phyloP scores from a whole-genome alignment of 2,329 filamentous ascomycete genomes.

The Aspergillus chevalieri region DNA sequence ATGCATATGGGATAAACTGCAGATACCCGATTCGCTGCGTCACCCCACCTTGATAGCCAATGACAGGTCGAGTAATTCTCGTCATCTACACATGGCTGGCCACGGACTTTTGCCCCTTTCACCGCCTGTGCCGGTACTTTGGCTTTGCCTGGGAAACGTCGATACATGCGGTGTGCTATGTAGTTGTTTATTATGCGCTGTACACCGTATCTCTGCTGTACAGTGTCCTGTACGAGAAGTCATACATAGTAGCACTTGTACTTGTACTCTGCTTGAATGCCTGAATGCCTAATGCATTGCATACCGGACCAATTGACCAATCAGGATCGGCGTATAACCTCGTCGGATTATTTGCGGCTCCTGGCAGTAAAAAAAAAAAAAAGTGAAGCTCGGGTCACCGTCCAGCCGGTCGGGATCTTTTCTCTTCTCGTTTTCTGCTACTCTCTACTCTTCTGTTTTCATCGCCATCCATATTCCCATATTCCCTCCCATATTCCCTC shows the following conservation, averaged over 20 bases:
- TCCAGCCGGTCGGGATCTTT: neutral
- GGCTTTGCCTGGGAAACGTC: neutral
- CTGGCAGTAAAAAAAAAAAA: neutral
- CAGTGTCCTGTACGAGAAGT: neutral
- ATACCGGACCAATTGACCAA: neutral
- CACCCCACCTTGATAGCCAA: neutral
- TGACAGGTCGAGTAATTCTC: neutral
- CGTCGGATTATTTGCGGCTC: neutral
- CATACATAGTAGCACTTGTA: too few relatives aligned
- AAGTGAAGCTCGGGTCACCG: neutral
- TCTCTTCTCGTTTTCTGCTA: neutral
- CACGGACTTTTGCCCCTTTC: neutral
- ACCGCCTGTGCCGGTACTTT: neutral
- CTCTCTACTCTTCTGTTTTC: neutral
- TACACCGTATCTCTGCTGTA: too few relatives aligned
- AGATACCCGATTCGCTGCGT: neutral
- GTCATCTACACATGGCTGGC: neutral
- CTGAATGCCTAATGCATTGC: too few relatives aligned
- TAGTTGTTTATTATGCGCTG: too few relatives aligned
- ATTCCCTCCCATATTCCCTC: constrained; percentile 8
- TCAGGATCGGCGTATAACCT: neutral
- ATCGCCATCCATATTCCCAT: constrained; percentile 6
- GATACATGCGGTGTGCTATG: neutral
- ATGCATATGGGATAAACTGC: neutral
- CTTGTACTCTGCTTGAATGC: too few relatives aligned